Evolutionary conservation across 108 stramenopile genomes (phyloP).

Genomic region (Parietichytrium sp.): DNA sequence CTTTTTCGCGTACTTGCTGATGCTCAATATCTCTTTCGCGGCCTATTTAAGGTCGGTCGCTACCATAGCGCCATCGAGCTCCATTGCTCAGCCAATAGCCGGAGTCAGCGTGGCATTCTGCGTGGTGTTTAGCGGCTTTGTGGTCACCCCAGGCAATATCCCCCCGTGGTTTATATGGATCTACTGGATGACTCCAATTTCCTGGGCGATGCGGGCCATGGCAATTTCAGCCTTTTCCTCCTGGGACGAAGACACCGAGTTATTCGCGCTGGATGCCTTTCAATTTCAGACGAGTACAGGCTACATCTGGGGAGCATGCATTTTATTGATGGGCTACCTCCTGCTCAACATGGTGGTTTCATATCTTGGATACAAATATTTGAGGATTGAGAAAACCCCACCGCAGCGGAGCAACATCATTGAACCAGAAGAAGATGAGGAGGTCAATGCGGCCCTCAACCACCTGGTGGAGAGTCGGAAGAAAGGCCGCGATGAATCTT

Average conservation of each 20-base stretch:
- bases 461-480: background rate
- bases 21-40: conserved; percentile 2
- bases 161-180: conserved; percentile 38
- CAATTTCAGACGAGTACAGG: background rate
- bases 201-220: background rate
- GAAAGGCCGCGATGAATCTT: background rate
- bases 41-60: background rate
- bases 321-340: background rate
- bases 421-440: background rate
- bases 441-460: background rate
- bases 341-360: background rate
- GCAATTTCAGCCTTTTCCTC: background rate
- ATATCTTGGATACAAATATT: background rate
- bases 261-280: background rate
- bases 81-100: background rate
- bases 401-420: background rate
- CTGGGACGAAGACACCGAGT: no score
- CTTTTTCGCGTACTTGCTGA: background rate
- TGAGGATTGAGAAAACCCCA: background rate
- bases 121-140: conserved; percentile 3
- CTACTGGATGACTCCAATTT: conserved; percentile 11
- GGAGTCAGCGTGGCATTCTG: background rate
- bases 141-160: background rate
- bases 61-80: background rate
- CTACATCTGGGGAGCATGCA: background rate